Evolutionary conservation across 176 grass and related monocot genomes (phyloP).

Genomic region (Echinochloa phyllopogon): DNA sequence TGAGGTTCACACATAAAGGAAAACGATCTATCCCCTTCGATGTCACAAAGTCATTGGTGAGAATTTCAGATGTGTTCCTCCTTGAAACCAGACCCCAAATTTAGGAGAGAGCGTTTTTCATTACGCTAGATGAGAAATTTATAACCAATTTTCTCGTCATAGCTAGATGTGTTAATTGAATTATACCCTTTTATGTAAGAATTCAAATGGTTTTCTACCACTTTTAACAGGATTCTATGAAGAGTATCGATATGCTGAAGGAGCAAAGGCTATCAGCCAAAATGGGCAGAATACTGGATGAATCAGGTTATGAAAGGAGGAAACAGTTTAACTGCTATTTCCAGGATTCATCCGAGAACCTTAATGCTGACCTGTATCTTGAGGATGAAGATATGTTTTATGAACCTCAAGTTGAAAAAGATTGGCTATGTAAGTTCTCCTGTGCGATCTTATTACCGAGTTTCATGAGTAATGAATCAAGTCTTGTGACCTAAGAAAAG

Average conservation of each 20-base stretch:
- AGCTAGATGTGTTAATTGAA: slow-evolving; percentile 22
- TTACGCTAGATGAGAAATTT: neutral
- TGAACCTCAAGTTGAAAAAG: slow-evolving; percentile 36
- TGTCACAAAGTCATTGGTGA: slow-evolving; percentile 63
- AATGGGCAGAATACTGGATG: slow-evolving; percentile 34
- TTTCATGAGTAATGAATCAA: slow-evolving; percentile 3
- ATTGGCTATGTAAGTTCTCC: slow-evolving; percentile 57
- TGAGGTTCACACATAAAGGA: slow-evolving; percentile 25
- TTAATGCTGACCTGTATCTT: slow-evolving; percentile 39
- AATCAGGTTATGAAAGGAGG: slow-evolving; percentile 39
- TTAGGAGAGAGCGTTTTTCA: neutral
- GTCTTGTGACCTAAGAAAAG: slow-evolving; percentile 28
- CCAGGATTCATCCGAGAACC: slow-evolving; percentile 40
- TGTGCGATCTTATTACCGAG: slow-evolving; percentile 32
- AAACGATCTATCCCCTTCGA: slow-evolving; percentile 57
- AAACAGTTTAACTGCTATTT: slow-evolving; percentile 44
- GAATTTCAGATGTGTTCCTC: slow-evolving; percentile 32
- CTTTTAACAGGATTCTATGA: slow-evolving; percentile 53
- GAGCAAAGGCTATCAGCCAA: slow-evolving; percentile 40
- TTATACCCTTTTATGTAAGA: slow-evolving; percentile 1
- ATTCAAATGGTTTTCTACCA: neutral
- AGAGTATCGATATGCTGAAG: slow-evolving; percentile 47
- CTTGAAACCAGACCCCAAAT: slow-evolving; percentile 6
- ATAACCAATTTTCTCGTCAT: neutral
- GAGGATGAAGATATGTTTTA: slow-evolving; percentile 50